Base-by-base conservation (phyloP, 2,329 filamentous ascomycete species). In the Dichotomopilus funicola region DNA sequence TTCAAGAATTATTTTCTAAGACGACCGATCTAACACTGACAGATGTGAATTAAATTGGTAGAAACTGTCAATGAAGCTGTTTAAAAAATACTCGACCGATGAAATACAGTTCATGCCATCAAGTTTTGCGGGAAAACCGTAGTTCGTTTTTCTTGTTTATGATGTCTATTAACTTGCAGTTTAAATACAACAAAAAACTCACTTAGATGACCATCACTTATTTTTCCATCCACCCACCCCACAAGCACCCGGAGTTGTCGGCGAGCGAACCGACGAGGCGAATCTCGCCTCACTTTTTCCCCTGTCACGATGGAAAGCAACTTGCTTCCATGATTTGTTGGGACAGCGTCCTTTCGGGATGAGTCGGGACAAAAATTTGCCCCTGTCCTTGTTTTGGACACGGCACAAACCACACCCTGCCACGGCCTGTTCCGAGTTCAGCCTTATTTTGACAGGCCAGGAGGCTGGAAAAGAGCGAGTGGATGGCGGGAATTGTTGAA, bases 401-500 rank as follows among this genome's bases (percentile, higher is more conserved):
- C 53, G 54, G 56, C 54, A 58, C 59, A 56, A 55, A 55, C 56
- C 48, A 53, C 50, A 35, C 49, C 53, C 19, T 44, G 57, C 59
- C 51, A 58, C 48, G 45, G 49, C 49, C 48, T 19, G 52, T 40
- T 34, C 47, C 38, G 9, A 19, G 34, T 37, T 45, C 56, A 52
- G 48, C 45, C 45, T 57, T 41, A 37, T 45, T 38, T 13, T 54
- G 43, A 48, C 48, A 44, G 40, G 42, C 19, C 45, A 43, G 12
- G 45, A 44, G 41, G 31, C 51, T 43, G 51, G 9, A 42, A 37
- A 19, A 47, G 19, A 37, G 47, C 42, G 31, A 41, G 11, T 34
- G 48, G 13, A 36, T 38, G 31, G 34, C 35, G n/a, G 34, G 49
- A 54, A 37, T 41, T 54, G 51, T 33, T 38, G 27, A 31, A 10